Evolutionary conservation across 176 grass and related monocot genomes (phyloP).

Genomic region (Triticum urartu): DNA sequence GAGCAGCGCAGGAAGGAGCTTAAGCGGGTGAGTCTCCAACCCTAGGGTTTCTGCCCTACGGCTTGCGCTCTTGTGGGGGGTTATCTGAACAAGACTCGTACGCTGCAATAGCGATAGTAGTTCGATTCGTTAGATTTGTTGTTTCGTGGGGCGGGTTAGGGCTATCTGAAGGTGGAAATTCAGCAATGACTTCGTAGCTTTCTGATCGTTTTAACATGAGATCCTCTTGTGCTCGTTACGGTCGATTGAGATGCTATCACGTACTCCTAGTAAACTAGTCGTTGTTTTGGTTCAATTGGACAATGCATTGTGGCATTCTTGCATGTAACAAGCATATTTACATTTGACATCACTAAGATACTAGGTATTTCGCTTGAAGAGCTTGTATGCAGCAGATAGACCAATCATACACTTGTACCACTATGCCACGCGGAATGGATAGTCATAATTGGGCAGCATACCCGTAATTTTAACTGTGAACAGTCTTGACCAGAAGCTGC

Average conservation of each 20-base stretch:
- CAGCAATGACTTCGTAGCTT: neutral
- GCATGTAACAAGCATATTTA: neutral
- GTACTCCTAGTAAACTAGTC: neutral
- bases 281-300: neutral
- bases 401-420: neutral
- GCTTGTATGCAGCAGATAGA: neutral
- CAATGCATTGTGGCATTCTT: constrained; percentile 6
- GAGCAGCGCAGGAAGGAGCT: constrained; percentile 93
- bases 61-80: neutral
- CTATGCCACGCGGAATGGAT: neutral
- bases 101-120: neutral
- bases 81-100: neutral
- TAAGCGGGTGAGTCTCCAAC: constrained; percentile 69
- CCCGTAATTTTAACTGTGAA: neutral
- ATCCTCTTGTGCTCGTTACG: neutral
- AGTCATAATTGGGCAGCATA: neutral
- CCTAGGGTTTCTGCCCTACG: constrained; percentile 42
- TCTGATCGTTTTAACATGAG: neutral
- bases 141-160: neutral
- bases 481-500: neutral
- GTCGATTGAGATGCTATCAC: neutral
- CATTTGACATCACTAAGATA: neutral
- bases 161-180: constrained; percentile 2
- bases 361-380: neutral
- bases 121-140: neutral